Percentiles rank a stretch among this genome's conserved stretches.
Evolutionary conservation across 2,329 filamentous ascomycete genomes (phyloP).

Genomic region (Stagonosporopsis vannaccii): DNA sequence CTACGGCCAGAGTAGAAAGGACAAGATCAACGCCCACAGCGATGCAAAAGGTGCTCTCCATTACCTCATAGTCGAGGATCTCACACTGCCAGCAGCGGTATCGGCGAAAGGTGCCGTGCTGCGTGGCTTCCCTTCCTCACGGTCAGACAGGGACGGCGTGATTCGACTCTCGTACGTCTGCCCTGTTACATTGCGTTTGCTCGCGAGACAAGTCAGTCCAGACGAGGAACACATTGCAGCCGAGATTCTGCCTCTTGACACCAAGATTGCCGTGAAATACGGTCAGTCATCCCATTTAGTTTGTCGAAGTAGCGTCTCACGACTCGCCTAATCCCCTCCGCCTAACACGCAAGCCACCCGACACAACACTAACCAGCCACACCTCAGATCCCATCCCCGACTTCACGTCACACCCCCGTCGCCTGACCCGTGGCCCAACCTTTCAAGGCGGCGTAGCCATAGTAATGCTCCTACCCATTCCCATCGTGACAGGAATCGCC

Average conservation of each 20-base stretch:
- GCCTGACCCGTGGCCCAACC: constrained; percentile 3
- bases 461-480: constrained; percentile 2
- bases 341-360: background rate
- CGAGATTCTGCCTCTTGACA: background rate
- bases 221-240: background rate
- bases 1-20: background rate
- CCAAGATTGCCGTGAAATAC: background rate
- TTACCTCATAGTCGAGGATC: background rate
- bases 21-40: background rate
- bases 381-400: constrained; percentile 1
- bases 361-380: background rate
- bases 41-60: background rate
- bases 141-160: background rate
- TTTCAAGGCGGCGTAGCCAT: constrained; percentile 6
- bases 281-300: background rate
- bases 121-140: background rate
- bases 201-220: background rate
- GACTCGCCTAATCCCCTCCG: background rate
- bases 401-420: constrained; percentile 1
- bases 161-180: background rate
- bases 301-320: background rate
- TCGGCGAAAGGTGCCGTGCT: background rate
- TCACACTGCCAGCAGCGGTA: background rate
- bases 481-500: background rate
- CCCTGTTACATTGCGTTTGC: background rate